Conservation (phyloP, 768 basidiomycete species). For the Lactarius hatsudake region DNA sequence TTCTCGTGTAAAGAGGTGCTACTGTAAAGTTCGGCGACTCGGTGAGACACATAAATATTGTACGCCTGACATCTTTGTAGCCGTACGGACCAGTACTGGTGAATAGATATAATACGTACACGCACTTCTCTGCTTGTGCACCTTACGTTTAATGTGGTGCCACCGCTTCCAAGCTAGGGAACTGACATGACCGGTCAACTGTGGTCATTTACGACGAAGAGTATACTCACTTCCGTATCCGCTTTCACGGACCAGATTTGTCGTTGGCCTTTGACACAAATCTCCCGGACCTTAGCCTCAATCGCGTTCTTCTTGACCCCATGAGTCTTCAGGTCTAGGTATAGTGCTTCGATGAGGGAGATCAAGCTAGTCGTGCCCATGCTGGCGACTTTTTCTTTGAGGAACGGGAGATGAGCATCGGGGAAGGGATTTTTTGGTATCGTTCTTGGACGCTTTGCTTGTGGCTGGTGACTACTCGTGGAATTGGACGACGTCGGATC, state of each 20-base stretch:
- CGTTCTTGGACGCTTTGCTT: slow-evolving; percentile 28
- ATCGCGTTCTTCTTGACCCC: slow-evolving; percentile 83
- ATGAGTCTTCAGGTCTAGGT: slow-evolving; percentile 62
- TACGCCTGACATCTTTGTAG: background rate
- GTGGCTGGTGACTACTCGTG: slow-evolving; percentile 24
- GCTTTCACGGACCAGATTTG: slow-evolving; percentile 73
- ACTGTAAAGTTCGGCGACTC: background rate
- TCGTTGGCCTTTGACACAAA: slow-evolving; percentile 68
- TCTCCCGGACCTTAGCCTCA: slow-evolving; percentile 75
- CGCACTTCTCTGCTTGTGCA: background rate
- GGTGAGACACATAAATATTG: slow-evolving; percentile 4
- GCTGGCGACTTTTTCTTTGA: slow-evolving; percentile 61
- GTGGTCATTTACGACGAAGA: background rate
- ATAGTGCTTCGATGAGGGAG: slow-evolving; percentile 69
- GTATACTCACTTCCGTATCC: slow-evolving; percentile 19
- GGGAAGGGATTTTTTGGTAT: slow-evolving; percentile 63
- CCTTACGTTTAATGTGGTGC: background rate
- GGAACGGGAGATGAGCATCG: slow-evolving; percentile 54
- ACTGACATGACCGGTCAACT: slow-evolving; percentile 10
- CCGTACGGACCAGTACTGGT: background rate
- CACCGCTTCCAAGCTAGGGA: background rate
- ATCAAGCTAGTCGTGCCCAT: slow-evolving; percentile 61
- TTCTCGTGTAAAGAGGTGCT: slow-evolving; percentile 12
- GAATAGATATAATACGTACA: slow-evolving; percentile 8
- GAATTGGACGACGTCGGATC: slow-evolving; percentile 25